Base-by-base conservation (phyloP, 257 asterid genomes). In the Nicotiana sylvestris region DNA sequence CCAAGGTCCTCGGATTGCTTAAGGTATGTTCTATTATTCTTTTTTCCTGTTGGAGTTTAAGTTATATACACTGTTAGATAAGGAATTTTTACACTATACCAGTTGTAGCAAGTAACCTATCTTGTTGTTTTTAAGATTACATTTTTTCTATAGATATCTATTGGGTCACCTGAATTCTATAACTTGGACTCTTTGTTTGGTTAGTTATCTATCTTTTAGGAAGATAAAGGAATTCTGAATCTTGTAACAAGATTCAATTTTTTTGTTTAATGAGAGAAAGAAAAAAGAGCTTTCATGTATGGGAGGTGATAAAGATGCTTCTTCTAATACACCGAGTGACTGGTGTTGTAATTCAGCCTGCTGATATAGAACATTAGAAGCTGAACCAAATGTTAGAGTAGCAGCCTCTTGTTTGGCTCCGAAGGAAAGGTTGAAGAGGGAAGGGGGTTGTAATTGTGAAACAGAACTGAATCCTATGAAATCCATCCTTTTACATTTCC, bases 1-100 rank as follows among this genome's bases (percentile, higher is more conserved):
- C 95, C 80, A 91, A 88, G 87, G 88, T 96, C 89, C 88, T 96
- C 88, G 85, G 93, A 81, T 88, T 94, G 76, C 86, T 96, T 25
- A 90, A 96, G 98, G 99, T 96, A 65, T 83, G 2, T 4, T 55
- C 17, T 55, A 6, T 13, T 3, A 4, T 53, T 53, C 18, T 37
- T n/a, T 18, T 35, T n/a, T 33, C 2, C 9, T 39, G 2, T 8
- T 39, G 2, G 9, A 39, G 49, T 39, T 39, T 7, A 39, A 39
- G 49, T 39, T 39, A 39, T 39, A 39, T 39, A 37, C 7, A 37
- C 9, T 39, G 46, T 6, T 39, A 7, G 9, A 39, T 39, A 39
- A 6, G 46, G 9, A 39, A 1, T 39, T 6, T 39, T 39, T 39
- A 39, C 46, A 6, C 46, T 39, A 39, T 39, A 39, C 46, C 46